phyloP scores from a whole-genome alignment of 768 basidiomycete genomes.

The Leucosporidium scottii region DNA sequence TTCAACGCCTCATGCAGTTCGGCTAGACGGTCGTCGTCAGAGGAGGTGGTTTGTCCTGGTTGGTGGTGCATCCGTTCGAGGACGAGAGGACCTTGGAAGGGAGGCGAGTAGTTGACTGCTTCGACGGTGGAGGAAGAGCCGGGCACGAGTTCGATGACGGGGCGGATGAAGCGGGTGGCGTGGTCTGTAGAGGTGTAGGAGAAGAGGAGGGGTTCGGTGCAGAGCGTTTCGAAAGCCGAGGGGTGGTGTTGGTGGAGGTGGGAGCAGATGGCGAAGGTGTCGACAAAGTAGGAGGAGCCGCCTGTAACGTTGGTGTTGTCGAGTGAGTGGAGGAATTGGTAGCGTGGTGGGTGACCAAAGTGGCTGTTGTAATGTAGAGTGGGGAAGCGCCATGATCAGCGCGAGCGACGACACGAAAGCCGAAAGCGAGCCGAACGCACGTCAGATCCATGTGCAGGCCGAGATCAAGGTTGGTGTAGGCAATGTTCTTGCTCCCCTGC shows the following conservation, averaged over 20 bases:
- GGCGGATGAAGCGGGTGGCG: constrained; percentile 64
- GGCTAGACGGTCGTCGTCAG: constrained; percentile 9
- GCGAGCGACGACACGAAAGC: neutral
- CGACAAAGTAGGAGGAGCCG: constrained; percentile 79
- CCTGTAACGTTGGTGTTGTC: constrained; percentile 60
- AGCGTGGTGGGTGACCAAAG: constrained; percentile 81
- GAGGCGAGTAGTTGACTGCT: constrained; percentile 85
- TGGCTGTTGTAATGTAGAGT: constrained; percentile 51
- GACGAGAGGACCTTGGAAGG: constrained; percentile 79
- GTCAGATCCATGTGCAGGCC: constrained; percentile 87
- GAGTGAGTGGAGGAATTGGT: constrained; percentile 85
- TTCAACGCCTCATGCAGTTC: constrained; percentile 48
- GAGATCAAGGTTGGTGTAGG: constrained; percentile 83
- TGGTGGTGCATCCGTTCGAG: constrained; percentile 26
- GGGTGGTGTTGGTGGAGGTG: constrained; percentile 50
- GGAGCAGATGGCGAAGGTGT: constrained; percentile 61
- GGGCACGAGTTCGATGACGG: constrained; percentile 59
- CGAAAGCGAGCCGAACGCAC: constrained; percentile 49
- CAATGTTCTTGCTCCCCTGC: constrained; percentile 74
- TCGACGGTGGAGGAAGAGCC: constrained; percentile 43
- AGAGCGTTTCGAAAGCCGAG: constrained; percentile 54
- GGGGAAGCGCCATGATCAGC: neutral
- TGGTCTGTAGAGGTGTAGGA: constrained; percentile 88
- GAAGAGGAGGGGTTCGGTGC: constrained; percentile 64
- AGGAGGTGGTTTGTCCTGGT: neutral